phyloP scores from a whole-genome alignment of 1,284 basidiomycete species.

The Moniliella sp. region DNA sequence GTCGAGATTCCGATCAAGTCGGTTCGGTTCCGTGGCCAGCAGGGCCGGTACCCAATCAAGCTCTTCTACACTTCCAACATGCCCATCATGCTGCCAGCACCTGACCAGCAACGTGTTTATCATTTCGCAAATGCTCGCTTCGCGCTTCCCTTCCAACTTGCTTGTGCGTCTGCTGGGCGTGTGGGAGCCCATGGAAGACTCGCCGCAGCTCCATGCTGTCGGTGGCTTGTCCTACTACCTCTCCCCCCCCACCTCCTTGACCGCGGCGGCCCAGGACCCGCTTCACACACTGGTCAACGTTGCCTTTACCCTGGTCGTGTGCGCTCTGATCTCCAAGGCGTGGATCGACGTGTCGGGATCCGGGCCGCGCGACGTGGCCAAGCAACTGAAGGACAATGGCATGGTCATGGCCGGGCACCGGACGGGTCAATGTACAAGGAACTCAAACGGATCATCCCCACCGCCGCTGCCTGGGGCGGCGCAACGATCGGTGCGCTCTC shows the following conservation, averaged over 20 bases:
- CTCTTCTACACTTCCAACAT: constrained; percentile 97
- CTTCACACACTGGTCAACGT: constrained; percentile 82
- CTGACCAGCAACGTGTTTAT: constrained; percentile 87
- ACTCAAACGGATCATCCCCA: constrained; percentile 87
- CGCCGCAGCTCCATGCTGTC: constrained; percentile 66
- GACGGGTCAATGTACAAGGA: constrained; percentile 98
- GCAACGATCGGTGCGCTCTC: constrained; percentile 78
- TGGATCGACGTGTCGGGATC: constrained; percentile 97
- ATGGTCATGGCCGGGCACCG: constrained; percentile 97
- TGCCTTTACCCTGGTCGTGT: constrained; percentile 73
- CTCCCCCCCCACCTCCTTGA: constrained; percentile 76
- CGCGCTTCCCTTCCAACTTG: constrained; percentile 74
- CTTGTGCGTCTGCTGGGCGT: constrained; percentile 72
- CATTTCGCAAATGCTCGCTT: constrained; percentile 71
- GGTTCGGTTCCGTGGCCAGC: constrained; percentile 81
- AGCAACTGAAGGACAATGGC: constrained; percentile 91
- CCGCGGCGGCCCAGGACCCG: constrained; percentile 65
- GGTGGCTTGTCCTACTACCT: constrained; percentile 95
- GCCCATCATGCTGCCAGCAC: constrained; percentile 97
- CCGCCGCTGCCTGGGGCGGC: constrained; percentile 85
- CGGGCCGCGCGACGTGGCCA: constrained; percentile 82
- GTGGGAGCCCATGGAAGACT: constrained; percentile 91
- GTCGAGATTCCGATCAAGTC: constrained; percentile 96
- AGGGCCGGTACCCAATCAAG: constrained; percentile 85
- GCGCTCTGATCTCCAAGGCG: constrained; percentile 91